Conservation (phyloP, 176 grass and related monocot species). For the Coix lacrymajobi region DNA sequence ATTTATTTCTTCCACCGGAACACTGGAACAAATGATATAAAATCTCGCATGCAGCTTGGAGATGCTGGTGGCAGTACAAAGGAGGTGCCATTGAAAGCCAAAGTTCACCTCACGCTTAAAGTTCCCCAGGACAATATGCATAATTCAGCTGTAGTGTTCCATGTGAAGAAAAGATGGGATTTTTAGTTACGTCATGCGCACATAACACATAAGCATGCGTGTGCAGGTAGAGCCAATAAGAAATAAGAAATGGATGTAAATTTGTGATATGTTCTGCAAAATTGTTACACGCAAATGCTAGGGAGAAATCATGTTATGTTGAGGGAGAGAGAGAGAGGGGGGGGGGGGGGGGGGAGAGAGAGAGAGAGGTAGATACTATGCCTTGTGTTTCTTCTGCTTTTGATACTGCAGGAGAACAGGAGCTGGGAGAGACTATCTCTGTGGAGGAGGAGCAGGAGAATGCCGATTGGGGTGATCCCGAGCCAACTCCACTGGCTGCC, state of each 20-base stretch:
- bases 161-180: conserved; percentile 97
- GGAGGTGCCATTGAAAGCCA: conserved; percentile 62
- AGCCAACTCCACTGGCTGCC: no score
- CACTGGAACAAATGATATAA: conserved; percentile 15
- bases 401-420: no score
- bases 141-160: conserved; percentile 56
- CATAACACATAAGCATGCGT: not conserved
- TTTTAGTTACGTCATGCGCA: conserved; percentile 34
- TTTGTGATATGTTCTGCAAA: not conserved
- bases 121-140: conserved; percentile 52
- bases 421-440: no score
- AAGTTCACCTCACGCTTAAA: conserved; percentile 69
- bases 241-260: conserved; percentile 15
- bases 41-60: conserved; percentile 57
- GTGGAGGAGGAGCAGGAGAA: no score
- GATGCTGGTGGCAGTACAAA: conserved; percentile 65
- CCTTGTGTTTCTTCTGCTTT: no score
- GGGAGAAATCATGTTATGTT: not conserved
- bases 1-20: not conserved
- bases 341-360: no score
- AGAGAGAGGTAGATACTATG: no score
- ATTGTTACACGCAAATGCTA: not conserved
- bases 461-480: no score
- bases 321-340: not conserved
- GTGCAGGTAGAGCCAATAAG: not conserved